Conservation (phyloP, 768 basidiomycete species). For the Phaeotremella fagi region DNA sequence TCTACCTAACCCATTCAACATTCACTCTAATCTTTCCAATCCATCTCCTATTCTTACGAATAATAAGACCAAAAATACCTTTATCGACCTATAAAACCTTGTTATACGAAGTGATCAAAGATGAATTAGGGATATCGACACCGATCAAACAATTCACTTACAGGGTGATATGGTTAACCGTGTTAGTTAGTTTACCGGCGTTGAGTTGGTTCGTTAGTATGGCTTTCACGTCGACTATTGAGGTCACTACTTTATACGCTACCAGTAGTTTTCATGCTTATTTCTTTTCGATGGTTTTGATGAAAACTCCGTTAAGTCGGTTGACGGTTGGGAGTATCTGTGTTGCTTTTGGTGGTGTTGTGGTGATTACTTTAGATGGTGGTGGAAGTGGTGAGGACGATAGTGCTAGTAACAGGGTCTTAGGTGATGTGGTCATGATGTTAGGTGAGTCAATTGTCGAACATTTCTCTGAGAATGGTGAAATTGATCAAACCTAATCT, state of each 20-base stretch:
- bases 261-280: constrained; percentile 90
- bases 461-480: too few relatives aligned
- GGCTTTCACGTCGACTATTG: constrained; percentile 59
- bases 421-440: constrained; percentile 47
- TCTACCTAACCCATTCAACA: constrained; percentile 78
- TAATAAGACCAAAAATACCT: constrained; percentile 53
- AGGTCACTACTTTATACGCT: constrained; percentile 80
- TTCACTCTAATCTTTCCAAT: constrained; percentile 75
- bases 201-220: constrained; percentile 38
- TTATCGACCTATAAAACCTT: constrained; percentile 55
- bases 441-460: constrained; percentile 24
- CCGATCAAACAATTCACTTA: constrained; percentile 19
- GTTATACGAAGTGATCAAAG: constrained; percentile 46
- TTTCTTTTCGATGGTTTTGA: constrained; percentile 61
- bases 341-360: constrained; percentile 74
- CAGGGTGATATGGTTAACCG: constrained; percentile 33
- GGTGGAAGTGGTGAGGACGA: constrained; percentile 42
- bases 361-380: constrained; percentile 72
- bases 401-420: constrained; percentile 28
- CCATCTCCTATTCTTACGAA: constrained; percentile 65
- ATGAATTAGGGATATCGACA: neutral
- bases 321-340: constrained; percentile 65
- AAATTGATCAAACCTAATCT: too few relatives aligned
- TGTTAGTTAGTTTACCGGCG: constrained; percentile 40
- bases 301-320: constrained; percentile 60